phyloP scores from a whole-genome alignment of 2,329 filamentous ascomycete species.

The Gaeumannomyces tritici region DNA sequence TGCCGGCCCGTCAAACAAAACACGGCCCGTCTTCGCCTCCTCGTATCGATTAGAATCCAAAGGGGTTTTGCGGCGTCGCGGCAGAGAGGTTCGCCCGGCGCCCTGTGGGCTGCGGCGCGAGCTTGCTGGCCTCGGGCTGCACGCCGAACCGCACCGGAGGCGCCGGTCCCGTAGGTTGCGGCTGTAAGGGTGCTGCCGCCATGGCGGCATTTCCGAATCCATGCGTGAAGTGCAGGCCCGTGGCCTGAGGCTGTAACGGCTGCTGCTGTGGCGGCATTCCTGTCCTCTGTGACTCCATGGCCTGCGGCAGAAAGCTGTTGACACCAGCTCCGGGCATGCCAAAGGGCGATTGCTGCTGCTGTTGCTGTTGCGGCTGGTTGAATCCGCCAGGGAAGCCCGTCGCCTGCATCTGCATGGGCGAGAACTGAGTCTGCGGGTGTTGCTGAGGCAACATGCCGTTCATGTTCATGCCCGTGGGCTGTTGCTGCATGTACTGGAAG shows the following conservation, averaged over 20 bases:
- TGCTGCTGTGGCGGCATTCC: slow-evolving; percentile 32
- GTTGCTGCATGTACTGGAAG: slow-evolving; percentile 19
- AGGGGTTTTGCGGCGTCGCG: slow-evolving; percentile 47
- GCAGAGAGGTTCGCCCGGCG: slow-evolving; percentile 81
- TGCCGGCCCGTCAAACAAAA: too few relatives aligned
- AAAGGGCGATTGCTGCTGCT: slow-evolving; percentile 12
- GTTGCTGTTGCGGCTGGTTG: slow-evolving; percentile 19
- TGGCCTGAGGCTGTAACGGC: slow-evolving; percentile 36
- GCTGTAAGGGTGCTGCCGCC: slow-evolving; percentile 45
- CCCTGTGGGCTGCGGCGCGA: slow-evolving; percentile 80
- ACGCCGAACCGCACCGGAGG: slow-evolving; percentile 87
- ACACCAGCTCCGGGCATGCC: slow-evolving; percentile 32
- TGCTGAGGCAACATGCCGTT: slow-evolving; percentile 17
- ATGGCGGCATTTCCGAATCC: slow-evolving; percentile 28
- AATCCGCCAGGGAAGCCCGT: slow-evolving; percentile 47
- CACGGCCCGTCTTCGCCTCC: too few relatives aligned
- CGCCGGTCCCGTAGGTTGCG: slow-evolving; percentile 77
- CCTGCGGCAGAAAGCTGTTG: slow-evolving; percentile 48
- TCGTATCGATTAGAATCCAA: slow-evolving; percentile 15
- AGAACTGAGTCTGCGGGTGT: slow-evolving; percentile 29
- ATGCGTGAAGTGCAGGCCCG: slow-evolving; percentile 32
- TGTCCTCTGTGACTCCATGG: slow-evolving; percentile 51
- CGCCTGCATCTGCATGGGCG: slow-evolving; percentile 46
- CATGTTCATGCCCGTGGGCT: slow-evolving; percentile 18
- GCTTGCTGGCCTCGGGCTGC: slow-evolving; percentile 59